These are phyloP conservation scores for Umbelopsis sp. DNA, from an alignment of 371 early-diverging fungal species.

Conservation along the genomic window DNA sequence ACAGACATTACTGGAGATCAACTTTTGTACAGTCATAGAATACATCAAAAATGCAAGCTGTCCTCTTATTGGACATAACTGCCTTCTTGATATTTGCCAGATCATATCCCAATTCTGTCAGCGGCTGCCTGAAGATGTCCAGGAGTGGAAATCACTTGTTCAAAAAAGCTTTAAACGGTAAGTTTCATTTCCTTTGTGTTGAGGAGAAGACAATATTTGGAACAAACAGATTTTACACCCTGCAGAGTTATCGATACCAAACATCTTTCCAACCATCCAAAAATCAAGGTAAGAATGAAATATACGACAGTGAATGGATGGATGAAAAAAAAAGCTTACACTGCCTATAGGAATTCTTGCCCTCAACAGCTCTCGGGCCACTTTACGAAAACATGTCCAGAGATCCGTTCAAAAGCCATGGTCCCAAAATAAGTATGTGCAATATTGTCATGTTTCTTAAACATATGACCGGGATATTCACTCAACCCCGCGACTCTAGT, in stretches of 20 bases:
- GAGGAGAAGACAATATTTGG: slow-evolving; percentile 20
- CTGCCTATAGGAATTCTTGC: slow-evolving; percentile 18
- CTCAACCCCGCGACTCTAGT: not conserved
- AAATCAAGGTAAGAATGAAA: slow-evolving; percentile 22
- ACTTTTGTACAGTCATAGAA: slow-evolving; percentile 82
- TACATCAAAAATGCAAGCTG: slow-evolving; percentile 65
- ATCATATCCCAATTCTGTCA: slow-evolving; percentile 75
- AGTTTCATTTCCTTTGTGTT: slow-evolving; percentile 19
- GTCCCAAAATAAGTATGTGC: slow-evolving; percentile 48
- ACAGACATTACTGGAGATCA: slow-evolving; percentile 47
- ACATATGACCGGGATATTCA: too few relatives aligned
- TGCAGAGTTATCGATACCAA: slow-evolving; percentile 67
- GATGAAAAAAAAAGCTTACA: too few relatives aligned
- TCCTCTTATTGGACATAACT: slow-evolving; percentile 86
- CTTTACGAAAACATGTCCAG: slow-evolving; percentile 32
- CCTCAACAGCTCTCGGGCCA: slow-evolving; percentile 33
- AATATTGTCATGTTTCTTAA: not conserved
- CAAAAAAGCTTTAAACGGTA: slow-evolving; percentile 58
- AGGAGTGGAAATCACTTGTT: slow-evolving; percentile 59
- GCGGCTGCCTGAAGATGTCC: slow-evolving; percentile 63
- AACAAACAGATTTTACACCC: slow-evolving; percentile 26
- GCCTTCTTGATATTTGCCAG: slow-evolving; percentile 77
- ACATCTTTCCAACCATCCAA: slow-evolving; percentile 44
- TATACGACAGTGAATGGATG: too few relatives aligned
- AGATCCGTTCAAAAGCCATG: slow-evolving; percentile 30